A percentile compares a stretch with the other conserved stretches of the same genome.
These are phyloP conservation scores for Termitomyces sp. DNA, from an alignment of 768 basidiomycete genomes.

Conservation along the genomic window DNA sequence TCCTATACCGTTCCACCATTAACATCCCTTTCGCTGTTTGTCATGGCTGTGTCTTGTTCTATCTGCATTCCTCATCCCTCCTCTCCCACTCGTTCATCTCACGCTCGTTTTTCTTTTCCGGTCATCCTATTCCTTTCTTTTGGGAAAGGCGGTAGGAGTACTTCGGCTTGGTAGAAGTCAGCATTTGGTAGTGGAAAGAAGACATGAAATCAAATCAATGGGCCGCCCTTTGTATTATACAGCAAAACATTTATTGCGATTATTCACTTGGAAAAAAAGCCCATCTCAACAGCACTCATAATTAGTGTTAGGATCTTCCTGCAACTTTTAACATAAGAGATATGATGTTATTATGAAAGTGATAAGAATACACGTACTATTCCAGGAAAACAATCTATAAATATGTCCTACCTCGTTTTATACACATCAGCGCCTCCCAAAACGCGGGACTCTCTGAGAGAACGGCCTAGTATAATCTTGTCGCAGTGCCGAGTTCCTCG, in stretches of 20 bases:
- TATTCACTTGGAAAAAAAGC: background rate
- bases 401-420: no score
- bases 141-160: constrained; percentile 6
- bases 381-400: no score
- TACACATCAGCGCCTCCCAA: no score
- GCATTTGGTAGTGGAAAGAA: constrained; percentile 11
- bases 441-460: no score
- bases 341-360: no score
- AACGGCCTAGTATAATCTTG: no score
- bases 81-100: background rate
- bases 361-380: no score
- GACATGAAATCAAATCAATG: constrained; percentile 11
- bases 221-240: constrained; percentile 13
- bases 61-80: constrained; percentile 1
- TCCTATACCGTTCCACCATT: constrained; percentile 13
- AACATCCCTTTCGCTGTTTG: constrained; percentile 8
- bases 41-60: constrained; percentile 8
- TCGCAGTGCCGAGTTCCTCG: no score
- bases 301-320: no score
- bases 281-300: no score
- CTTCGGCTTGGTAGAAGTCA: constrained; percentile 7
- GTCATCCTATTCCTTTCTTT: constrained; percentile 1
- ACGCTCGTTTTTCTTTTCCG: constrained; percentile 7
- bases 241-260: background rate
- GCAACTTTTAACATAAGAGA: no score